Evolutionary conservation across 139 green algal species (phyloP).

Genomic region (Astrephomene gubernaculifera): DNA sequence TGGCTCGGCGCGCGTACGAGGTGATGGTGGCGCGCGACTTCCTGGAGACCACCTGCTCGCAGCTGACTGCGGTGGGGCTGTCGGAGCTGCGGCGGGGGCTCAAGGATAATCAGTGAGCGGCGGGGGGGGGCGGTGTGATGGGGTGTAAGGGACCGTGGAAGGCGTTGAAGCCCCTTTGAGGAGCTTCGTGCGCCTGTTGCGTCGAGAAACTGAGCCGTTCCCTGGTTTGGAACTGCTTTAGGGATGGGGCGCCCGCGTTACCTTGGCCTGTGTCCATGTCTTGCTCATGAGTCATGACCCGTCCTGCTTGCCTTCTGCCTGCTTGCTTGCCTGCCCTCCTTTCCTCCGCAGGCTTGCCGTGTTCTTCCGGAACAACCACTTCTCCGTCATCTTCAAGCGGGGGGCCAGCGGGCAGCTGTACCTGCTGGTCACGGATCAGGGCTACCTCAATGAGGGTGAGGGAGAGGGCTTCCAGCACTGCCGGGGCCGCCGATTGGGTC

Average conservation of each 20-base stretch:
- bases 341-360: slow-evolving; percentile 41
- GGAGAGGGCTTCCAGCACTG: not conserved
- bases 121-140: no score
- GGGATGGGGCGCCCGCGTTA: no score
- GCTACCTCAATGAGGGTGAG: slow-evolving; percentile 71
- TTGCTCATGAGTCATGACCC: no score
- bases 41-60: slow-evolving; percentile 79
- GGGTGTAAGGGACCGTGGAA: no score
- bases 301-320: no score
- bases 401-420: slow-evolving; percentile 72
- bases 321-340: not conserved
- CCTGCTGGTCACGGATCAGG: slow-evolving; percentile 93
- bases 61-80: slow-evolving; percentile 90
- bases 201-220: no score
- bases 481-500: not conserved
- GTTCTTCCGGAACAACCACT: slow-evolving; percentile 95
- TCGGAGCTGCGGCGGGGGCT: slow-evolving; percentile 62
- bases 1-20: slow-evolving; percentile 27
- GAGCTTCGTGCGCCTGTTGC: no score
- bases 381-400: slow-evolving; percentile 88
- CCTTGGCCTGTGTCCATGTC: no score
- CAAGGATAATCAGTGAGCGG: slow-evolving; percentile 78
- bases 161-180: no score
- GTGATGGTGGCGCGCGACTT: slow-evolving; percentile 72
- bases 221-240: no score